Percentiles rank a stretch among this genome's conserved stretches.
phyloP scores from a whole-genome alignment of 192 early-diverging fungal genomes.

The Coemansia sp. region DNA sequence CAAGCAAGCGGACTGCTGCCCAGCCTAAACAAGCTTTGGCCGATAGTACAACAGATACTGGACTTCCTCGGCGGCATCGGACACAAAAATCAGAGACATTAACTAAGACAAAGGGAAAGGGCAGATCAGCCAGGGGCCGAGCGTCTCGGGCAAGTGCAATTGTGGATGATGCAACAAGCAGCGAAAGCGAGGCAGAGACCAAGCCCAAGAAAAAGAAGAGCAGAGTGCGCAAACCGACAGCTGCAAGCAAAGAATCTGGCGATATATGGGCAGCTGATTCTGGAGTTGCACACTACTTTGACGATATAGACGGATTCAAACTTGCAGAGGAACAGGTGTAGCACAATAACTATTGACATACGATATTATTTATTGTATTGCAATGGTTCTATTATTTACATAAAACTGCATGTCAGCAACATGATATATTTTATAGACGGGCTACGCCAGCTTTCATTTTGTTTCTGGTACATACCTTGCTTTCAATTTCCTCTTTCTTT shows the following conservation, averaged over 20 bases:
- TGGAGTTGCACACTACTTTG: conserved; percentile 5
- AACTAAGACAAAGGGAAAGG: not conserved
- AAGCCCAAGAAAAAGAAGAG: not conserved
- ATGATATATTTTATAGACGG: not conserved
- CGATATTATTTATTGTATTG: not conserved
- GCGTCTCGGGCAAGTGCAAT: not conserved
- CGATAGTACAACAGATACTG: not conserved
- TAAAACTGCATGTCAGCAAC: not conserved
- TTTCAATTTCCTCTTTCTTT: not conserved
- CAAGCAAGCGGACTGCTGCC: not conserved
- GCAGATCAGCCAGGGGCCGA: too few species aligned
- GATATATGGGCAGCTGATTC: conserved; percentile 7
- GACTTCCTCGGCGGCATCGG: not conserved
- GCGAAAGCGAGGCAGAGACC: not conserved
- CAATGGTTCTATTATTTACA: not conserved
- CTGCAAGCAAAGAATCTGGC: not conserved
- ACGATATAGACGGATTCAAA: conserved; percentile 35
- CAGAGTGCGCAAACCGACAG: not conserved
- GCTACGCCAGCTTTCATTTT: not conserved
- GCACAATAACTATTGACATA: not conserved
- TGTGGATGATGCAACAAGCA: not conserved
- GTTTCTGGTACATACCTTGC: not conserved
- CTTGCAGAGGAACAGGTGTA: conserved; percentile 30
- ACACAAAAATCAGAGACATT: not conserved
- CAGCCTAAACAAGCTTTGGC: not conserved